Evolutionary conservation across 2,329 filamentous ascomycete species (phyloP), one percentile per base, ranked within the genome.

Genomic region (Aspergillus sp.): DNA sequence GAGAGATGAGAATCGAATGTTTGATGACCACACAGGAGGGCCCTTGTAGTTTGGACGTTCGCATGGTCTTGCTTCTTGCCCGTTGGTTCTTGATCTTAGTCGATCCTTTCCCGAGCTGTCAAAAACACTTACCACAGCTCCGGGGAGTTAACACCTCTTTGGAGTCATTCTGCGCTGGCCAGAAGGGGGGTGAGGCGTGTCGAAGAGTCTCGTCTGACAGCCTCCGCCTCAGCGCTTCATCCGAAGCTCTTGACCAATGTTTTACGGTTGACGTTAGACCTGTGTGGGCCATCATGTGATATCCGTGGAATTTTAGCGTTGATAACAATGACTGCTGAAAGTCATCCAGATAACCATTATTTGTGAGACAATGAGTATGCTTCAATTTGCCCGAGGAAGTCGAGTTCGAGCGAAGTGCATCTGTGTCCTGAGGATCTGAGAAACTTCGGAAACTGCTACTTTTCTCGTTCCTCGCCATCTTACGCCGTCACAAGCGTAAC

Each of bases 21-120:
- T 37, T 37, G 6, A 14, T 37, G 35, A 37, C 40, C 7, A 21
- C 37, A 40, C 37, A 40, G 37, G 40, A 43, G 9, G 17, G 40
- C 11, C 39, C 4, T 21, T 17, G 7, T 14, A 43, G 35, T 17
- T 54, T 43, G 37, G 49, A 45, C 35, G 51, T 52, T 57, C 50
- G 55, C 19, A 40, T 49, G 44, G 45, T 56, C 19, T 45, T 40
- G 41, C 33, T 40, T n/a, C 23, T 24, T 7, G 23, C 1, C 47
- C 39, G 21, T 51, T 56, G 59, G 57, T 59, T 62, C 55, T 60
- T 63, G 61, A 63, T 58, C 59, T 61, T 62, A 57, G 62, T 40
- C 53, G 61, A 64, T 64, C 62, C 59, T 61, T 60, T 44, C 60
- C 61, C 44, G 59, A 52, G 58, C 56, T 47, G 58, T 62, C 58